Conservation (phyloP, 2,329 filamentous ascomycete species). For the Penicillium italicum region DNA sequence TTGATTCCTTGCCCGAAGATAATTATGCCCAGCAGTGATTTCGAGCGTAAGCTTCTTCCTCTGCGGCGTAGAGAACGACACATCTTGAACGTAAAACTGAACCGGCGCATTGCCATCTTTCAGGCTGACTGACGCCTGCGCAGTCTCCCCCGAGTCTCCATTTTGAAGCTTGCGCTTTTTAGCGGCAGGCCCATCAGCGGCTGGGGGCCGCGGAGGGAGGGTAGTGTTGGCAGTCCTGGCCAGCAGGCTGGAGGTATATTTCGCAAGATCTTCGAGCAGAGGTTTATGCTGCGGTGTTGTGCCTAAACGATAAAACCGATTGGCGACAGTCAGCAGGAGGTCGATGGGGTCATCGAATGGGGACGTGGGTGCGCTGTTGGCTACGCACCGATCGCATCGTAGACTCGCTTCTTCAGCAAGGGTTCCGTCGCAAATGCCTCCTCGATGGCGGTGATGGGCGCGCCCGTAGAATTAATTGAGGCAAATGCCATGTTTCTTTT, state of each 20-base stretch:
- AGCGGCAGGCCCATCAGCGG: constrained; percentile 34
- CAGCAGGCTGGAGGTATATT: constrained; percentile 42
- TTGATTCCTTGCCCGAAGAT: constrained; percentile 50
- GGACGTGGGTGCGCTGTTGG: constrained; percentile 10
- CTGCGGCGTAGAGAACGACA: constrained; percentile 60
- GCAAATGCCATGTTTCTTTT: constrained; percentile 38
- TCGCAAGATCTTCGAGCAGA: constrained; percentile 51
- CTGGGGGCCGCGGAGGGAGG: constrained; percentile 25
- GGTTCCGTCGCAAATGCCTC: constrained; percentile 41
- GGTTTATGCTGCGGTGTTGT: constrained; percentile 37
- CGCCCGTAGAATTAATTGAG: constrained; percentile 29
- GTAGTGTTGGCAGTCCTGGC: constrained; percentile 29
- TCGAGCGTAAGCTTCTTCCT: constrained; percentile 62
- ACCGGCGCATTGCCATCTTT: constrained; percentile 32
- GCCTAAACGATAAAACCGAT: constrained; percentile 24
- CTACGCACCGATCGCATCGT: constrained; percentile 43
- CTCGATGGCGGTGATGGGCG: constrained; percentile 35
- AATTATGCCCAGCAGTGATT: constrained; percentile 45
- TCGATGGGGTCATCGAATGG: constrained; percentile 2
- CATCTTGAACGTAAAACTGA: constrained; percentile 51
- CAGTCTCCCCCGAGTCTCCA: constrained; percentile 27
- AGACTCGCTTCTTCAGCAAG: constrained; percentile 40
- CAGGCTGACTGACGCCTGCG: constrained; percentile 31
- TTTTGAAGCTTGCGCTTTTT: constrained; percentile 53
- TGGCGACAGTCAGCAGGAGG: constrained; percentile 13